Base-by-base conservation (phyloP, 768 basidiomycete species). In the Mycena polygramma region DNA sequence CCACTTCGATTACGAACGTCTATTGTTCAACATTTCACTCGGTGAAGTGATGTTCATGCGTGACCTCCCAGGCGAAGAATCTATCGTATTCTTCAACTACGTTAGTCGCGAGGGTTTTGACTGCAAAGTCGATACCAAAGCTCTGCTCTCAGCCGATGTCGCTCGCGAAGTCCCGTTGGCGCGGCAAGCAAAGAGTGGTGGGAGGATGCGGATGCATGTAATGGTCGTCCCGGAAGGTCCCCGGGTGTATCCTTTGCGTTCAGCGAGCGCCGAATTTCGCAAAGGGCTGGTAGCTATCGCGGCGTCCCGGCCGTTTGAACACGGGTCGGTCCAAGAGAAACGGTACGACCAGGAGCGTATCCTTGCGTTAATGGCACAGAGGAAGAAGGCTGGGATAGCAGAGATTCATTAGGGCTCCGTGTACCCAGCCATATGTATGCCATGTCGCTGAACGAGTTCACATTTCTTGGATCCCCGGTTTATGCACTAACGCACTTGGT, bases 281-380 rank as follows among this genome's bases (percentile, higher is more conserved):
- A 19, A 49, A 49, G 53, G 53, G 19, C 53, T 54, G 30, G 6
- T 19, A 11, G 19, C 30, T 15, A 30, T 54, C 10, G 53, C 53
- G 26, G 37, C 7, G 15, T 36, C 53, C 7, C 36, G 4, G 13
- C 14, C 35, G 17, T 54, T 54, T 20, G 9, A 10, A 19, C 53
- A 30, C 17, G 35, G 37, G 35, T 19, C 53, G 35, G 30, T 15
- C 17, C 35, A 54, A 4, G 53, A 54, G 53, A 17, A 54, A 36
- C 19, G 30, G 35, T 35, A 54, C 19, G 53, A 54, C 53, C 17
- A 36, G 14, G 22, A 36, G 17, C 17, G 35, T 37, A 35, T 54
- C 17, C 5, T 11, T 8, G 53, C n/a, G 79, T 77, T 48, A 75
- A 77, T 35, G 77, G 80, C 7, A n/a, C n/a, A n/a, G 39, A 74